Conservation (phyloP, 176 grass and related monocot species). For the bread wheat (Triticum aestivum) region DNA sequence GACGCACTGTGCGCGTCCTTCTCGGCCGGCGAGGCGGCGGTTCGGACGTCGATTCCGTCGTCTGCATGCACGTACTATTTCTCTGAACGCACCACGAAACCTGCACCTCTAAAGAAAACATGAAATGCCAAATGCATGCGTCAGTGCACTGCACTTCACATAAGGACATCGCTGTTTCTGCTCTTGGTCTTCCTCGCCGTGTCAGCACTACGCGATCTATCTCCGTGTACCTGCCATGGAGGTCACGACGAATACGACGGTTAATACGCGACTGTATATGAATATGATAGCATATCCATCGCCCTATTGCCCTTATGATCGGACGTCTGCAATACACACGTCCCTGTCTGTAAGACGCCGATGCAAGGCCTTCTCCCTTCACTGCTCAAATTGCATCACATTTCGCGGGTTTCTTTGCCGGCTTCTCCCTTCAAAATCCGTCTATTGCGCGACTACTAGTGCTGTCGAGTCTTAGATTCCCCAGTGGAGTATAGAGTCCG, state of each 20-base stretch:
- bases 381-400: neutral
- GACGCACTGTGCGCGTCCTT: too few species aligned
- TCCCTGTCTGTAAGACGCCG: neutral
- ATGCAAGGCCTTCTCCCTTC: neutral
- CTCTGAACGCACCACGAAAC: too few species aligned
- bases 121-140: too few species aligned
- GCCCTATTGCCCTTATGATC: too few species aligned
- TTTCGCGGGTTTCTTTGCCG: too few species aligned
- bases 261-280: neutral
- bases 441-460: neutral
- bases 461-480: too few species aligned
- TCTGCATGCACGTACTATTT: too few species aligned
- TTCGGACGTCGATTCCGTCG: too few species aligned
- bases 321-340: too few species aligned
- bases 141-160: too few species aligned
- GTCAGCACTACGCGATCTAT: neutral
- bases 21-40: too few species aligned
- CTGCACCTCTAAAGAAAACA: too few species aligned
- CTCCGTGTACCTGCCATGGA: neutral
- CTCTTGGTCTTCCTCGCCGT: neutral
- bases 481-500: neutral
- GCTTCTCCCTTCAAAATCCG: neutral
- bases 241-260: neutral
- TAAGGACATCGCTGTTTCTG: neutral
- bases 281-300: neutral